Percentiles rank a stretch among this genome's conserved stretches.
These are phyloP conservation scores for Cyclotella distinguenda DNA, from an alignment of 108 stramenopile species.

Conservation along the genomic window DNA sequence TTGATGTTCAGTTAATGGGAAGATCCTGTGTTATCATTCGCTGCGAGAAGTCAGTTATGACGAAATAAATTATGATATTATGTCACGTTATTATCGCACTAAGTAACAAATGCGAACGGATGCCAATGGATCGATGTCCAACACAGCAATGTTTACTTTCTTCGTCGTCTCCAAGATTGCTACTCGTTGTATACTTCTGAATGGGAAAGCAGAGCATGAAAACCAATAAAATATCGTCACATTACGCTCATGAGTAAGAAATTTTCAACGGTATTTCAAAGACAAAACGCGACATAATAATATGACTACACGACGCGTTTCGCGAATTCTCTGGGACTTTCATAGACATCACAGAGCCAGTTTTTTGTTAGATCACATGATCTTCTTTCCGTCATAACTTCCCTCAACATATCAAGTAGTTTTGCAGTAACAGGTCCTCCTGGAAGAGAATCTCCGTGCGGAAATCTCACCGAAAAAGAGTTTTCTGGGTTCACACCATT, in stretches of 20 bases:
- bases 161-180: too few species aligned
- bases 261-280: too few species aligned
- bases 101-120: too few species aligned
- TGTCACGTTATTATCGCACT: not conserved
- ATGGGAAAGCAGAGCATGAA: too few species aligned
- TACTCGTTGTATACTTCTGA: too few species aligned
- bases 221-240: too few species aligned
- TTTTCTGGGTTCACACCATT: constrained; percentile 50
- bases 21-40: constrained; percentile 76
- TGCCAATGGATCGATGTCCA: too few species aligned
- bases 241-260: too few species aligned
- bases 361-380: constrained; percentile 48
- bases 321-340: constrained; percentile 62
- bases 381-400: constrained; percentile 65
- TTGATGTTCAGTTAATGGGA: constrained; percentile 70
- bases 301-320: too few species aligned
- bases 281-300: too few species aligned
- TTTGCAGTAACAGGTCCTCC: constrained; percentile 73
- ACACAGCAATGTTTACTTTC: too few species aligned
- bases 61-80: not conserved
- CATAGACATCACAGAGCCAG: constrained; percentile 74
- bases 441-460: constrained; percentile 54
- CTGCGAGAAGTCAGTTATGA: constrained; percentile 59
- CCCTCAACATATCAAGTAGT: constrained; percentile 62
- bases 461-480: constrained; percentile 52